Conservation (phyloP, 345 rosid genomes). For the Garcia nutans region DNA sequence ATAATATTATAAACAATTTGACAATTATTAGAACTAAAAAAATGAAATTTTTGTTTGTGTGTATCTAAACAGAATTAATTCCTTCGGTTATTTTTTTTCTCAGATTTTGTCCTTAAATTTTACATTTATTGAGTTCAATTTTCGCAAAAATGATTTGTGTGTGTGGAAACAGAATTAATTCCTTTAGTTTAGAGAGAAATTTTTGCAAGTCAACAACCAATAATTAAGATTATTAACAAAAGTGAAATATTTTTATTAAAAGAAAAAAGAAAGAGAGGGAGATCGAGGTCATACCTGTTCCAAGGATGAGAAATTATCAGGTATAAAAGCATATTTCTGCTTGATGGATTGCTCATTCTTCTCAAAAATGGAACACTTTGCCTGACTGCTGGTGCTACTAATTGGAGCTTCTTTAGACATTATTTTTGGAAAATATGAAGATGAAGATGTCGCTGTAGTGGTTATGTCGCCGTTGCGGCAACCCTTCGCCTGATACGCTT, state of each 20-base stretch:
- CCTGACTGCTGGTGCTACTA: background rate
- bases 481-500: background rate
- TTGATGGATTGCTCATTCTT: constrained; percentile 12
- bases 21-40: too few species aligned
- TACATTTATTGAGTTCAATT: too few species aligned
- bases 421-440: background rate
- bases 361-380: background rate
- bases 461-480: background rate
- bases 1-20: too few species aligned
- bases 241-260: background rate
- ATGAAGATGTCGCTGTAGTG: background rate
- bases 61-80: too few species aligned
- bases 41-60: too few species aligned
- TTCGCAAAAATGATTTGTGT: too few species aligned
- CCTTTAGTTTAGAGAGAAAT: too few species aligned
- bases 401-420: background rate
- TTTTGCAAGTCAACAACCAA: too few species aligned
- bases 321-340: constrained; percentile 39
- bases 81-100: too few species aligned
- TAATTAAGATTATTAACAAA: background rate
- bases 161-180: too few species aligned
- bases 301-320: constrained; percentile 38
- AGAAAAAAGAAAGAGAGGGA: background rate
- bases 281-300: constrained; percentile 31
- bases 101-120: too few species aligned